Conservation (phyloP, 805 yeast genomes). For the Metschnikowia drakensbergensis region DNA sequence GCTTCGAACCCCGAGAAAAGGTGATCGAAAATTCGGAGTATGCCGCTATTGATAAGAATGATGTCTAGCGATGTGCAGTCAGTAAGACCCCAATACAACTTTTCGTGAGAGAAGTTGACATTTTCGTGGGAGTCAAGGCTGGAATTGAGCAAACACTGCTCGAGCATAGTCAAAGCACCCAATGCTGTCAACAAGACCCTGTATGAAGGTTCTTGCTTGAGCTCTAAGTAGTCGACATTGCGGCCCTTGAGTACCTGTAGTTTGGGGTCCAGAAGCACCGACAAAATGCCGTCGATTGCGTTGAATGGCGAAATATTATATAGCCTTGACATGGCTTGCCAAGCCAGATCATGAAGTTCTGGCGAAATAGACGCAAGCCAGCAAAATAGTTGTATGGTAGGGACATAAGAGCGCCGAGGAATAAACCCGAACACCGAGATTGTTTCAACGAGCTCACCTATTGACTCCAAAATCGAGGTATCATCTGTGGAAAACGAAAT, state of each 20-base stretch:
- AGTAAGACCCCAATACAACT: constrained; percentile 32
- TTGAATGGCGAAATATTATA: constrained; percentile 35
- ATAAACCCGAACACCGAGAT: constrained; percentile 44
- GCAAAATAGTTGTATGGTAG: constrained; percentile 44
- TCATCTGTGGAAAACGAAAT: constrained; percentile 41
- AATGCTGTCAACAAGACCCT: constrained; percentile 14
- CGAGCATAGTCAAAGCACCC: constrained; percentile 40
- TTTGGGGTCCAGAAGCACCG: constrained; percentile 21
- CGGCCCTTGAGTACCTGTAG: constrained; percentile 14
- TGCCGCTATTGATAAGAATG: constrained; percentile 37
- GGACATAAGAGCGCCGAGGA: constrained; percentile 37
- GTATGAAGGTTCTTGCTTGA: not conserved
- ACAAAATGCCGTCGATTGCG: constrained; percentile 19
- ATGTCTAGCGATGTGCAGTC: constrained; percentile 32
- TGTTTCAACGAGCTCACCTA: constrained; percentile 42
- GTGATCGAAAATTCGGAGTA: constrained; percentile 38
- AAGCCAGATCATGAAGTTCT: constrained; percentile 30
- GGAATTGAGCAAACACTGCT: constrained; percentile 17
- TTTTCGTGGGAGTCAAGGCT: constrained; percentile 2
- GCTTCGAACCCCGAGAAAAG: constrained; percentile 30
- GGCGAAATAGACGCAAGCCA: constrained; percentile 35
- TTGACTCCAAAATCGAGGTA: constrained; percentile 29
- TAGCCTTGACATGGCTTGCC: constrained; percentile 39
- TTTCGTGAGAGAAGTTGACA: constrained; percentile 15
- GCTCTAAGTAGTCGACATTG: constrained; percentile 5